Conservation (phyloP, 805 yeast genomes). For the Kazachstania viticola region DNA sequence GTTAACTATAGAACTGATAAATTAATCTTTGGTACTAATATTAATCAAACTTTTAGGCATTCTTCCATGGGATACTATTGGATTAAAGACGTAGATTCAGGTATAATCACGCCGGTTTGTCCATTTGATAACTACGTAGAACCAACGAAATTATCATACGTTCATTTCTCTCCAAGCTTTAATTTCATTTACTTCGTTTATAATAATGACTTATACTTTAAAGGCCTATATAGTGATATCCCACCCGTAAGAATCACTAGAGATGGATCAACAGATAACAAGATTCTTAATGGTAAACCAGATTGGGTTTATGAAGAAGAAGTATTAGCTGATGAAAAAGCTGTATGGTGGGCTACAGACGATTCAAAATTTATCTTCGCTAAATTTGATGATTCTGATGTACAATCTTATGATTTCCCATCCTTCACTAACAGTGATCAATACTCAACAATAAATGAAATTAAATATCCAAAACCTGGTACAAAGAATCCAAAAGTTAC, state of each 20-base stretch:
- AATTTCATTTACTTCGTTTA: conserved; percentile 43
- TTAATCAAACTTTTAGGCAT: conserved; percentile 49
- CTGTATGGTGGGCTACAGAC: conserved; percentile 67
- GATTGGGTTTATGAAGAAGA: conserved; percentile 87
- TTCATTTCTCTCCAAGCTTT: conserved; percentile 53
- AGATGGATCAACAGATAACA: conserved; percentile 38
- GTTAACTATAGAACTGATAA: conserved; percentile 36
- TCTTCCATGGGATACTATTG: conserved; percentile 53
- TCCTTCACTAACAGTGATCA: conserved; percentile 33
- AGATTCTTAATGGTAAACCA: conserved; percentile 55
- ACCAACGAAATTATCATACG: conserved; percentile 29
- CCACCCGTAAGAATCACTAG: conserved; percentile 16
- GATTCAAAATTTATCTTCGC: conserved; percentile 45
- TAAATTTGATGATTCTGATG: conserved; percentile 48
- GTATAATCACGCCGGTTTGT: conserved; percentile 24
- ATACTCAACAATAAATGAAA: conserved; percentile 36
- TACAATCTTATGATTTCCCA: conserved; percentile 41
- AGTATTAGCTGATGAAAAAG: conserved; percentile 44
- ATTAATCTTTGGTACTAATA: conserved; percentile 47
- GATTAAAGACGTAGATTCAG: conserved; percentile 39
- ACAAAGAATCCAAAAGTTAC: conserved; percentile 44
- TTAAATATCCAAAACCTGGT: conserved; percentile 72
- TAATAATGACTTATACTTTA: conserved; percentile 43
- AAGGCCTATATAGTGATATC: conserved; percentile 22
- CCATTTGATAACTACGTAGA: conserved; percentile 8